Percentiles rank a stretch among this genome's conserved stretches.
Conservation (phyloP, 179 eudicot species). For the Silene coronaria region DNA sequence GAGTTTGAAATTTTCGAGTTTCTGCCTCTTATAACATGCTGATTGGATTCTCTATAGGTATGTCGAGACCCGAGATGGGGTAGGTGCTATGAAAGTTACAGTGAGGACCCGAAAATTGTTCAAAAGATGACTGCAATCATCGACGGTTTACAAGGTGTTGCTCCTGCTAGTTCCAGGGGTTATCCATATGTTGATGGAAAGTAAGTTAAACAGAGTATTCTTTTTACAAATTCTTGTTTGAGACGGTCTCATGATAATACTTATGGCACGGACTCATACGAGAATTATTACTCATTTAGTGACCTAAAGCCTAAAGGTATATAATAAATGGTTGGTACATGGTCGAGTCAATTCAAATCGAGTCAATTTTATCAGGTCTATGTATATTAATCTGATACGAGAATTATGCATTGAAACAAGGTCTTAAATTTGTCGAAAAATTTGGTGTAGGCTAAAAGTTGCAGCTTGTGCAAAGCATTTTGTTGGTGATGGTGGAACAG, state of each 20-base stretch:
- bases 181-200: slow-evolving; percentile 36
- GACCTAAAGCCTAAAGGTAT: too few relatives aligned
- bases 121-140: slow-evolving; percentile 35
- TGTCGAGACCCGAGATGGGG: slow-evolving; percentile 50
- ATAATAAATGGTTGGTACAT: too few relatives aligned
- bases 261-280: too few relatives aligned
- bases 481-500: slow-evolving; percentile 37
- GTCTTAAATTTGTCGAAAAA: background rate
- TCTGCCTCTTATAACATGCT: background rate
- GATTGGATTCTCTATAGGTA: slow-evolving; percentile 15
- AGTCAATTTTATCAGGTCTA: background rate
- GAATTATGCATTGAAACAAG: background rate
- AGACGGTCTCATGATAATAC: too few relatives aligned
- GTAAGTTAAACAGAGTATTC: slow-evolving; percentile 20
- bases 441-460: slow-evolving; percentile 23
- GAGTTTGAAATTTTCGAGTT: too few relatives aligned
- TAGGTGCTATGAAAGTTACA: slow-evolving; percentile 41
- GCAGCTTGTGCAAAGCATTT: slow-evolving; percentile 34
- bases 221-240: too few relatives aligned
- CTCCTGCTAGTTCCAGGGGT: slow-evolving; percentile 21
- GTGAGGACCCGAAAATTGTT: slow-evolving; percentile 37
- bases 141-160: slow-evolving; percentile 37
- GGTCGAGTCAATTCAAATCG: too few relatives aligned
- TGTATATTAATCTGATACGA: background rate
- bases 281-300: too few relatives aligned